phyloP scores from a whole-genome alignment of 1,284 basidiomycete species.

The Psilocybe mexicana region DNA sequence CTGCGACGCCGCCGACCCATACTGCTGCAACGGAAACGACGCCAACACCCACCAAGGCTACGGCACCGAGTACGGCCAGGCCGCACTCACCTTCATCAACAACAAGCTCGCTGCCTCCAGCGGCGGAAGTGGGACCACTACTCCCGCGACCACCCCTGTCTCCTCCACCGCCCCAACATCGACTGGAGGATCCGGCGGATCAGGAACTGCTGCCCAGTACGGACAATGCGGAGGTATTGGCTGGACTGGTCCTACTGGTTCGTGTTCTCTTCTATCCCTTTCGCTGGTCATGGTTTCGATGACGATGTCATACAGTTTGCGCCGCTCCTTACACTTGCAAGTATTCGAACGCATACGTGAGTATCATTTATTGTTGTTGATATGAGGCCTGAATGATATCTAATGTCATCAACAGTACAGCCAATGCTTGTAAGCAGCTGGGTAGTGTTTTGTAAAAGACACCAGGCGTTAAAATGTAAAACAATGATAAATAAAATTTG shows the following conservation, averaged over 20 bases:
- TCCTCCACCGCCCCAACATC: background rate
- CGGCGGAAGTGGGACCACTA: slow-evolving; percentile 1
- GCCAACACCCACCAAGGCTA: slow-evolving; percentile 31
- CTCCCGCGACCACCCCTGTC: slow-evolving; percentile 6
- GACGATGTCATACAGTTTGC: slow-evolving; percentile 1
- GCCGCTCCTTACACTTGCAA: slow-evolving; percentile 21
- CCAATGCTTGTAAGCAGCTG: slow-evolving; percentile 16
- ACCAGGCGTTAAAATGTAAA: background rate
- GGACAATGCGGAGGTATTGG: slow-evolving; percentile 23
- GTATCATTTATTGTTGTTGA: background rate
- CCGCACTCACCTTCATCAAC: slow-evolving; percentile 28
- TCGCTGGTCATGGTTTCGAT: background rate
- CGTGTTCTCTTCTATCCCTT: background rate
- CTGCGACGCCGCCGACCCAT: slow-evolving; percentile 33
- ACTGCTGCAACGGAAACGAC: slow-evolving; percentile 33
- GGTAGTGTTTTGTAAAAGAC: background rate
- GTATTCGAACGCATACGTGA: slow-evolving; percentile 16
- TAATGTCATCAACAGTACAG: slow-evolving; percentile 13
- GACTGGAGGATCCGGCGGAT: background rate
- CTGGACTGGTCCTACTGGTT: slow-evolving; percentile 18
- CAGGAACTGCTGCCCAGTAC: slow-evolving; percentile 18
- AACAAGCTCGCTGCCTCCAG: slow-evolving; percentile 13
- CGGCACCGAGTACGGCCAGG: slow-evolving; percentile 29
- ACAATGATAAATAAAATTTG: background rate
- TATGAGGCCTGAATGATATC: background rate